A percentile compares a stretch with the other conserved stretches of the same genome.
phyloP scores from a whole-genome alignment of 2,329 filamentous ascomycete species.

The Pseudocercospora crystallina region DNA sequence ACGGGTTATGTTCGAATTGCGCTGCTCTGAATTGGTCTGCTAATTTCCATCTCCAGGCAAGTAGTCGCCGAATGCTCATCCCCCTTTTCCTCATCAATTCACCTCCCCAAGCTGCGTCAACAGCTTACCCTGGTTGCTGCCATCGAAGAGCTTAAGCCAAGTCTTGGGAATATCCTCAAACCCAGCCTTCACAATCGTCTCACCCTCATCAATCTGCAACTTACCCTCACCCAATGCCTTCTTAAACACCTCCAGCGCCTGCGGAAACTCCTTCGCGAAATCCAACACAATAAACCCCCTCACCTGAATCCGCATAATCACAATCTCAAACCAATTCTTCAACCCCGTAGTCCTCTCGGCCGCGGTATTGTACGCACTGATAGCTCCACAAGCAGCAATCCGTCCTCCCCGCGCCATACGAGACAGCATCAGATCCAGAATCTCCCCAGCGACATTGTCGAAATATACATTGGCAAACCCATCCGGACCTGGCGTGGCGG shows the following conservation, averaged over 20 bases:
- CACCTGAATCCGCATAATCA: slow-evolving; percentile 35
- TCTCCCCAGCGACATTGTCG: slow-evolving; percentile 72
- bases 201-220: slow-evolving; percentile 39
- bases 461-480: slow-evolving; percentile 64
- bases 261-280: slow-evolving; percentile 24
- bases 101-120: slow-evolving; percentile 23
- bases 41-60: too few species aligned
- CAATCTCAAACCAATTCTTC: slow-evolving; percentile 40
- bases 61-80: too few species aligned
- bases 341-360: slow-evolving; percentile 33
- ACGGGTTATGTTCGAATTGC: too few species aligned
- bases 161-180: slow-evolving; percentile 53
- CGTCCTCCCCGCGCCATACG: slow-evolving; percentile 63
- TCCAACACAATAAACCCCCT: slow-evolving; percentile 39
- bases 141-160: slow-evolving; percentile 51
- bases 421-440: slow-evolving; percentile 64
- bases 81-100: neutral
- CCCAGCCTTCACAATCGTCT: slow-evolving; percentile 48
- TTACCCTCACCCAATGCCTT: slow-evolving; percentile 46
- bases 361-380: slow-evolving; percentile 66
- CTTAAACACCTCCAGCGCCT: slow-evolving; percentile 28
- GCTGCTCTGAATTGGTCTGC: too few species aligned
- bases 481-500: slow-evolving; percentile 40
- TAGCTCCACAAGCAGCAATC: slow-evolving; percentile 69
- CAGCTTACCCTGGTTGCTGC: slow-evolving; percentile 50